These are phyloP conservation scores for Pythium aquatile DNA, from an alignment of 352 stramenopile species.

Conservation along the genomic window DNA sequence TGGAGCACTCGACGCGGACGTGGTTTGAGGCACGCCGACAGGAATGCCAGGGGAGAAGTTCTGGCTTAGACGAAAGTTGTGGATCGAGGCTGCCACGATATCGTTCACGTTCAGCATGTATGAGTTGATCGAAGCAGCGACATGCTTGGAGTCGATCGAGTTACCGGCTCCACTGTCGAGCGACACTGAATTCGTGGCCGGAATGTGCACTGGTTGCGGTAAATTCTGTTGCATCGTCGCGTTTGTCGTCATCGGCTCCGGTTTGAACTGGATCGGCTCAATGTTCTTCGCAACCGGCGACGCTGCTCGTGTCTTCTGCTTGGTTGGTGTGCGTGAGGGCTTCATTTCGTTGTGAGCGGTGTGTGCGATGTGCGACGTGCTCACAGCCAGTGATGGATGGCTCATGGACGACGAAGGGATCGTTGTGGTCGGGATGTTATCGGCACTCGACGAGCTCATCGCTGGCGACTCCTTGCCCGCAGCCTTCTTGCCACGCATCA, in stretches of 20 bases:
- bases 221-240: background rate
- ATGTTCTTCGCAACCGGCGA: constrained; percentile 34
- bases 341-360: constrained; percentile 22
- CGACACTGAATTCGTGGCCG: constrained; percentile 1
- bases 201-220: constrained; percentile 16
- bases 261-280: constrained; percentile 23
- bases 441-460: background rate
- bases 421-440: background rate
- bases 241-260: constrained; percentile 2
- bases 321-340: constrained; percentile 38
- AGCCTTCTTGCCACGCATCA: constrained; percentile 77
- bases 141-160: constrained; percentile 30
- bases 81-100: constrained; percentile 65
- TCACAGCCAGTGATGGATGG: background rate
- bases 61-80: constrained; percentile 75
- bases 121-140: constrained; percentile 33
- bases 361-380: background rate
- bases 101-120: constrained; percentile 65
- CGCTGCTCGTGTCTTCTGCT: constrained; percentile 35
- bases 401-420: background rate
- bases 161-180: constrained; percentile 7
- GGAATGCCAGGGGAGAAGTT: constrained; percentile 42
- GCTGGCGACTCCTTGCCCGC: constrained; percentile 60
- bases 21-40: constrained; percentile 17
- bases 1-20: constrained; percentile 23